Conservation (phyloP, 768 basidiomycete species). For the Rhizopogon salebrosus region DNA sequence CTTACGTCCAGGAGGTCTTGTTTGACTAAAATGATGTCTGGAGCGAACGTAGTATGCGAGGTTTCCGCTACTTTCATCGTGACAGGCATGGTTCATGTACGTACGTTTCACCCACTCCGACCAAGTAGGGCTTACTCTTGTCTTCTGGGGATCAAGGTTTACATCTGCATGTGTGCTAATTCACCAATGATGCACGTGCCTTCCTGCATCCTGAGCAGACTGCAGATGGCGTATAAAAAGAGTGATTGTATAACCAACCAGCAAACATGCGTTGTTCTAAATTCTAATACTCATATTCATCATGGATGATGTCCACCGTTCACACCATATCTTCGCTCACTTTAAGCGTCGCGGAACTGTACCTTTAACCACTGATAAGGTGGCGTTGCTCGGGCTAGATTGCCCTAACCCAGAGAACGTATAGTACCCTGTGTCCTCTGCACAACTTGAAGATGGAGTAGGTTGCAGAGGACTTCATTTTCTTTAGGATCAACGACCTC, state of each 20-base stretch:
- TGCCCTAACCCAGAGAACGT: conserved; percentile 1
- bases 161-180: no score
- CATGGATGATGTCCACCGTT: neutral
- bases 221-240: neutral
- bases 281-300: neutral
- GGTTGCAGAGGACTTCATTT: conserved; percentile 2
- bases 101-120: no score
- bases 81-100: no score
- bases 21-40: no score
- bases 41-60: no score
- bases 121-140: no score
- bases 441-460: neutral
- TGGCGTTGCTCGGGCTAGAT: neutral
- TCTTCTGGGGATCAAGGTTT: no score
- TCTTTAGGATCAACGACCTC: conserved; percentile 5
- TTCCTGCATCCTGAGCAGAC: neutral
- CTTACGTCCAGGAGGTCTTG: no score
- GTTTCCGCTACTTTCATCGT: no score
- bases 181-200: neutral
- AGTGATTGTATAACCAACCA: neutral
- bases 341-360: neutral
- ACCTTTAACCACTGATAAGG: neutral
- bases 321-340: neutral
- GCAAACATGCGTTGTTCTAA: neutral
- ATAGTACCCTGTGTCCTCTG: neutral